phyloP scores from a whole-genome alignment of 495 filamentous ascomycete species.

The Xylaria flabelliformis region DNA sequence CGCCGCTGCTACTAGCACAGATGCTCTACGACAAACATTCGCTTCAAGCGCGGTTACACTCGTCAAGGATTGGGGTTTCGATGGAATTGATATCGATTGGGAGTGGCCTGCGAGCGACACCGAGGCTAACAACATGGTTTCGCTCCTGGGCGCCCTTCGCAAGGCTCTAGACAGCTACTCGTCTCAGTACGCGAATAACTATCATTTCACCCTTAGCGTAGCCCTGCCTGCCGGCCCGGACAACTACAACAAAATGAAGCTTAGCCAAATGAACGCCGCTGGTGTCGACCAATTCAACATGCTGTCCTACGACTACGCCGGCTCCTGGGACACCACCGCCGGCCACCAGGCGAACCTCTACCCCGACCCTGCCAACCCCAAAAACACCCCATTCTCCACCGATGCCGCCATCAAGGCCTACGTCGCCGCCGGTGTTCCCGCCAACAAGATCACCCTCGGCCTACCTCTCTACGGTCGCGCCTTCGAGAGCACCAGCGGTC shows the following conservation, averaged over 20 bases:
- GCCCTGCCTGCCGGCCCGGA: constrained; percentile 65
- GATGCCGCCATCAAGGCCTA: constrained; percentile 73
- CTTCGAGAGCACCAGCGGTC: constrained; percentile 73
- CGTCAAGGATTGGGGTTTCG: constrained; percentile 65
- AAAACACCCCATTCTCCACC: constrained; percentile 70
- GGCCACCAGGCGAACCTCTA: constrained; percentile 83
- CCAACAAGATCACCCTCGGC: constrained; percentile 77
- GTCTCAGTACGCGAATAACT: constrained; percentile 49
- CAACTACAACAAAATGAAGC: constrained; percentile 71
- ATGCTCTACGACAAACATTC: constrained; percentile 63
- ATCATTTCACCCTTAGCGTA: constrained; percentile 77
- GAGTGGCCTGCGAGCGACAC: constrained; percentile 61
- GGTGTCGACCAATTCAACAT: constrained; percentile 87
- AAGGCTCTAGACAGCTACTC: constrained; percentile 70
- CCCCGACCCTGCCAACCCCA: constrained; percentile 54
- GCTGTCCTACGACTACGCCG: constrained; percentile 78
- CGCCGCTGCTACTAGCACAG: constrained; percentile 66
- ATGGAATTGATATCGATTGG: constrained; percentile 58
- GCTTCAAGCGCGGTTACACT: constrained; percentile 68
- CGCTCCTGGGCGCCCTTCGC: constrained; percentile 70
- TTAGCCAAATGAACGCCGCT: constrained; percentile 65
- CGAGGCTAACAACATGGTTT: constrained; percentile 74
- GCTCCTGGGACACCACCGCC: constrained; percentile 67
- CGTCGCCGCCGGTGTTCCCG: constrained; percentile 63
- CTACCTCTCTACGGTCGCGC: constrained; percentile 88